Base-by-base conservation (phyloP, 495 filamentous ascomycete genomes). In the Annulohypoxylon maeteangense region DNA sequence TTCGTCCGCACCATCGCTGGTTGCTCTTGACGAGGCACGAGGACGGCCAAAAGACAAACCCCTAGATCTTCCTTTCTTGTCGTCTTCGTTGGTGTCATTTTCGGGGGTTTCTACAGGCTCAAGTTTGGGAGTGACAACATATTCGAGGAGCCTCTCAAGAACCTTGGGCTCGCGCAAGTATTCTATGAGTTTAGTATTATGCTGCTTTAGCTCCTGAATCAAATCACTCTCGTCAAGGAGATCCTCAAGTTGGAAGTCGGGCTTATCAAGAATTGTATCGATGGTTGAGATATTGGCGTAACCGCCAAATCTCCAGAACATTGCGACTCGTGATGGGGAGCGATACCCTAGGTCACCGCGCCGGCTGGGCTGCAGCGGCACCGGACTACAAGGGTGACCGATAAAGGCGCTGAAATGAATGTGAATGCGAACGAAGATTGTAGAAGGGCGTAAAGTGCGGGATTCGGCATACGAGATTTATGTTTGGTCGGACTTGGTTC, bases 221-320 rank as follows among this genome's bases (percentile, higher is more conserved):
- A 98, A 82, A 80, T 98, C 96, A 71, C 91, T 90, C 85, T 98
- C 95, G 78, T 98, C 93, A 67, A 99, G 87, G 50, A 99, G 85
- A 77, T 99, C 95, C 78, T 99, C 95, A 56, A 98, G 90, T 47
- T 91, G 92, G 76, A 97, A 92, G 81, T 97, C 91, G 69, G 92
- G 89, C 81, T 97, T 97, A 70, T 98, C 95, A 74, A 99, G 93
- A 72, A 98, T 91, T 73, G 89, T 93, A 81, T 98, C 96, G 80
- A 99, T 91, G 72, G 93, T 91, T 75, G 95, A 97, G 83, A 97
- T 90, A 85, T 92, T 97, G 81, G 95, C 92, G 87, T 98, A 98
- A 79, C 94, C 94, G 84, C 96, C 94, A 84, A 98, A 98, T 80
- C 94, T 90, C 94, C 94, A 98, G 81, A 98, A 98, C 94, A 98